Conservation (phyloP, 805 yeast genomes). For the Saccharomyces paradoxus region DNA sequence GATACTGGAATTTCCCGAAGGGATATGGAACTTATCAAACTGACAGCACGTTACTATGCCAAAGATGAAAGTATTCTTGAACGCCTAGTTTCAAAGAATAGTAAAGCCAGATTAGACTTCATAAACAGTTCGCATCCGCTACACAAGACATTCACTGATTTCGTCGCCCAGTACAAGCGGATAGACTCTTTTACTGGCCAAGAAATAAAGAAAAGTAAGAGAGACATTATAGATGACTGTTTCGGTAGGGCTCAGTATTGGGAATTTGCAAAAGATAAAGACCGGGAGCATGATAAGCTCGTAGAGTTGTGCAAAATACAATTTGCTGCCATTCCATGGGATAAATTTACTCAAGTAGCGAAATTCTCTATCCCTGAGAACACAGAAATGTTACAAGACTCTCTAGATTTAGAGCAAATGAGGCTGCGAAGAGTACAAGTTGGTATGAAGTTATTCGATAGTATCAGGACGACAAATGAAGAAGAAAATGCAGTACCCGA, state of each 20-base stretch:
- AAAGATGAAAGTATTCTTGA: not conserved
- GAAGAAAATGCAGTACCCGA: not conserved
- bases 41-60: slow-evolving; percentile 48
- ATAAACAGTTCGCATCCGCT: slow-evolving; percentile 52
- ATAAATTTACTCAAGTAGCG: slow-evolving; percentile 65
- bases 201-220: slow-evolving; percentile 24
- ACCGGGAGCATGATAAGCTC: slow-evolving; percentile 29
- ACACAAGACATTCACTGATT: slow-evolving; percentile 40
- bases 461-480: not conserved
- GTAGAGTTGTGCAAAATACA: slow-evolving; percentile 37
- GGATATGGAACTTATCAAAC: slow-evolving; percentile 63
- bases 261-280: slow-evolving; percentile 31
- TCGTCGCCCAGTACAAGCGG: slow-evolving; percentile 48
- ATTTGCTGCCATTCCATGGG: slow-evolving; percentile 82
- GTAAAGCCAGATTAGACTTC: slow-evolving; percentile 60
- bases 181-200: slow-evolving; percentile 21
- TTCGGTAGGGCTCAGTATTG: slow-evolving; percentile 50
- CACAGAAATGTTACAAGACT: not conserved
- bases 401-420: not conserved
- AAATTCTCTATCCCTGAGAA: not conserved
- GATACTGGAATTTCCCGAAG: slow-evolving; percentile 38
- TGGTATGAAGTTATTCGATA: not conserved
- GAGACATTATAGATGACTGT: slow-evolving; percentile 38
- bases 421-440: not conserved
- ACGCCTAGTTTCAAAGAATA: slow-evolving; percentile 1